A percentile compares a stretch with the other conserved stretches of the same genome.
These are phyloP conservation scores for Mycosphaerella sp. DNA, from an alignment of 2,329 filamentous ascomycete species.

Conservation along the genomic window DNA sequence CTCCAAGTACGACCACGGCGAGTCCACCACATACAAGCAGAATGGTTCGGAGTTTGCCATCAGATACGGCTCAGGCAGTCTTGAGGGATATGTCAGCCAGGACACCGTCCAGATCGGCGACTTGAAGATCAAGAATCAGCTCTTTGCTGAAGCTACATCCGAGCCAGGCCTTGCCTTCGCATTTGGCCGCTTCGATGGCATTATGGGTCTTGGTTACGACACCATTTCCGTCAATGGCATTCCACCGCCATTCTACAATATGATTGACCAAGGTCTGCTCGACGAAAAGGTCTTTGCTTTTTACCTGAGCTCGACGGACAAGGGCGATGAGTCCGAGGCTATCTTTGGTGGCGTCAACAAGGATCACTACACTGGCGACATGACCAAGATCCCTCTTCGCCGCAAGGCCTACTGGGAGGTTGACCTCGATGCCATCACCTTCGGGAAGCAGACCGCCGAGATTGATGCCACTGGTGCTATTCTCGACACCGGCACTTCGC, in stretches of 20 bases:
- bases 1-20: conserved; percentile 87
- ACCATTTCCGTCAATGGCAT: conserved; percentile 96
- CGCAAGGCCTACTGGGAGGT: conserved; percentile 99
- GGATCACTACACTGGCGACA: conserved; percentile 74
- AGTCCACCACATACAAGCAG: conserved; percentile 85
- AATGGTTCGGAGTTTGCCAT: conserved; percentile 93
- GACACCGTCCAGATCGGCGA: conserved; percentile 85
- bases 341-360: conserved; percentile 85
- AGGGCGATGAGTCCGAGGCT: conserved; percentile 72
- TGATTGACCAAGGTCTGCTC: conserved; percentile 81
- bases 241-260: conserved; percentile 91
- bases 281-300: conserved; percentile 95
- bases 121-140: conserved; percentile 77
- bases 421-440: conserved; percentile 83
- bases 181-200: conserved; percentile 95
- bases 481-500: conserved; percentile 94
- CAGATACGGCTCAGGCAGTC: conserved; percentile 86
- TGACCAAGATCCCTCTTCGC: conserved; percentile 88
- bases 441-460: conserved; percentile 78
- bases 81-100: conserved; percentile 89
- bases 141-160: conserved; percentile 92
- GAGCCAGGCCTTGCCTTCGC: conserved; percentile 97
- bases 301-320: conserved; percentile 75
- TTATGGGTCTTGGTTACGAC: conserved; percentile 89
- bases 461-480: conserved; percentile 94